Evolutionary conservation across 345 rosid species (phyloP).

Genomic region (Ceriops tagal): DNA sequence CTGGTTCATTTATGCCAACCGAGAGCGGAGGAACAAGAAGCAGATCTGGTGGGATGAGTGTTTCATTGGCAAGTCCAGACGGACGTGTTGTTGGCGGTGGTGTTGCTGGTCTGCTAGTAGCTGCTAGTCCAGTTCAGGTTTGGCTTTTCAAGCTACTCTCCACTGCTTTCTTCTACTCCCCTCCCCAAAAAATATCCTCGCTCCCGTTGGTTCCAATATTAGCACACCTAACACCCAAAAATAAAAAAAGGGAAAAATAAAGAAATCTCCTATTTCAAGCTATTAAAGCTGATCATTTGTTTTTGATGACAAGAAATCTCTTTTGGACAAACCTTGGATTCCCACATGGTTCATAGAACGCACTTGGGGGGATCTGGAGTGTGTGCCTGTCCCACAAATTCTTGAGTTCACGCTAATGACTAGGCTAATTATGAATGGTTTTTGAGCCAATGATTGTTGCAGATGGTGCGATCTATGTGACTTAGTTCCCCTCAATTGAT

Average conservation of each 20-base stretch:
- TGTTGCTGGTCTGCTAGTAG: conserved; percentile 84
- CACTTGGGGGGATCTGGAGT: too few species aligned
- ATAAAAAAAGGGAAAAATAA: too few species aligned
- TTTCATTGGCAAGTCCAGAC: conserved; percentile 85
- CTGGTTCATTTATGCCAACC: conserved; percentile 85
- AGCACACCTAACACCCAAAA: background rate
- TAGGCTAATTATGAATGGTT: background rate
- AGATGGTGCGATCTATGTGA: background rate
- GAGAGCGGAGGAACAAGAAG: conserved; percentile 85
- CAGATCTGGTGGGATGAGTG: conserved; percentile 95
- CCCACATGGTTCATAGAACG: too few species aligned
- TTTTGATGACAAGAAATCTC: too few species aligned
- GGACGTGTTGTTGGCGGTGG: conserved; percentile 97
- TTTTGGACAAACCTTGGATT: too few species aligned
- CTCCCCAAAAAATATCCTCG: background rate
- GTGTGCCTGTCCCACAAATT: too few species aligned
- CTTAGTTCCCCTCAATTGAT: background rate
- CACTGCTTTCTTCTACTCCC: background rate
- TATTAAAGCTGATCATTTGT: too few species aligned
- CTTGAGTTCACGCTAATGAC: too few species aligned
- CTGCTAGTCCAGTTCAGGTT: conserved; percentile 92
- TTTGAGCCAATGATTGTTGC: background rate
- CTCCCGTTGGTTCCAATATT: background rate
- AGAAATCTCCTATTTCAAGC: background rate
- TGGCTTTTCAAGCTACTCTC: conserved; percentile 3